Evolutionary conservation across 176 grass and related monocot species (phyloP), one percentile per base, ranked within the genome.

Genomic region (Lolium rigidum): DNA sequence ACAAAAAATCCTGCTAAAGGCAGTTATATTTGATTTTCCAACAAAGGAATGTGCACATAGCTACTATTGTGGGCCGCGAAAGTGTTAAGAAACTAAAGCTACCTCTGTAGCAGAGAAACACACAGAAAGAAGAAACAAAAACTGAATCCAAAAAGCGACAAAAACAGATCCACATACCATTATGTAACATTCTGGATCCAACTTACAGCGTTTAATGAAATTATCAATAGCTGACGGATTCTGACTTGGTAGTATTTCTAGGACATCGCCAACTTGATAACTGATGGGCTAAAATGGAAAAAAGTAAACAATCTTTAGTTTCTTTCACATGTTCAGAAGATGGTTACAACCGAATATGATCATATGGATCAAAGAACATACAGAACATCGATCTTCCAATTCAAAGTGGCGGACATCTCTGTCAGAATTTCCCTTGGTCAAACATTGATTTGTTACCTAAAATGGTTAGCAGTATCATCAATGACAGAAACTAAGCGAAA

Each of bases 371-470:
- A 79, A 74, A 71, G 4, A 81, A 84, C 90, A 92, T 92, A 95
- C 96, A 77, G 50, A 92, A 28, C 71, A 80, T 81, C 63, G 62
- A 87, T 85, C 17, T 89, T 98, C 86, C 51, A 95, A 91, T 88
- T 94, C 88, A 80, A 98, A 92, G 83, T 94, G 91, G 41, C 82
- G 86, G 56, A 95, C 96, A 81, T 98, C 88, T 95, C 88, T 94
- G 39, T 82, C 88, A 89, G 91, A 62, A 67, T 69, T 71, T 22
- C 49, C 86, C 82, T 92, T 92, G 10, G 90, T 90, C 64, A 95
- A 82, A 54, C 44, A 14, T 51, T 66, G 70, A 68, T 89, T 91
- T 90, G 74, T 83, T 57, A 92, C 87, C 88, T 86, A 79, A 71
- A 80, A 84, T 65, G 16, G 13, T 49, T 70, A 82, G 55, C 14